Evolutionary conservation across 129 eudicot genomes (phyloP).

Genomic region (Heracleum sosnowskyi): DNA sequence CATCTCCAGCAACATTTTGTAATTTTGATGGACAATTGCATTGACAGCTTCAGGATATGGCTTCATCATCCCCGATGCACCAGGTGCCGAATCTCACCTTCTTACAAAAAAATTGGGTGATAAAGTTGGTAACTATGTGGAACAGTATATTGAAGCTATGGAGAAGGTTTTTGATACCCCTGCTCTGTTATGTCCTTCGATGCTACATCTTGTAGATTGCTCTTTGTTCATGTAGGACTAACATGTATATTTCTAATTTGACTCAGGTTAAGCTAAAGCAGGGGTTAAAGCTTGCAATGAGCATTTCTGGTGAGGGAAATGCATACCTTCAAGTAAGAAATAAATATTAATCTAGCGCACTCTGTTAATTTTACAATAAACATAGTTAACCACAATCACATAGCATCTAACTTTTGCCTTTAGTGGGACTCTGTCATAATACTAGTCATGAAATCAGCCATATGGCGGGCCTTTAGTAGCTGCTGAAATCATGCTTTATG

Average conservation of each 20-base stretch:
- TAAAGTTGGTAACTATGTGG: slow-evolving; percentile 62
- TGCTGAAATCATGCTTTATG: not conserved
- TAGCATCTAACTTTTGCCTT: not conserved
- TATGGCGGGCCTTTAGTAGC: not conserved
- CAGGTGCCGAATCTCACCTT: slow-evolving; percentile 60
- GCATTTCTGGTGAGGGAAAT: slow-evolving; percentile 80
- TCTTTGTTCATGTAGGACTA: not conserved
- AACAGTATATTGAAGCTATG: slow-evolving; percentile 82
- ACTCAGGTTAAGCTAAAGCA: slow-evolving; percentile 80
- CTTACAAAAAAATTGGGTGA: slow-evolving; percentile 62
- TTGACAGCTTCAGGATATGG: slow-evolving; percentile 64
- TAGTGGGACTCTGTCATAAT: not conserved
- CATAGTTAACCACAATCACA: not conserved
- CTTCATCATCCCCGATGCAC: slow-evolving; percentile 71
- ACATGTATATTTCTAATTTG: slow-evolving; percentile 14
- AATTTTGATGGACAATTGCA: not conserved
- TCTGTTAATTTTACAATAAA: not conserved
- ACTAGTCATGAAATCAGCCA: not conserved
- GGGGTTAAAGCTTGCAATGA: slow-evolving; percentile 80
- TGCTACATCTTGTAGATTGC: not conserved
- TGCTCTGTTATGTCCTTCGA: not conserved
- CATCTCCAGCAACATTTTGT: not conserved
- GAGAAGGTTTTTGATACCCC: slow-evolving; percentile 52
- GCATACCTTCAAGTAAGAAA: slow-evolving; percentile 74
- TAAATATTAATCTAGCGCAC: not conserved